Base-by-base conservation (phyloP, 345 rosid species). In the Erysimum cheiranthoides region DNA sequence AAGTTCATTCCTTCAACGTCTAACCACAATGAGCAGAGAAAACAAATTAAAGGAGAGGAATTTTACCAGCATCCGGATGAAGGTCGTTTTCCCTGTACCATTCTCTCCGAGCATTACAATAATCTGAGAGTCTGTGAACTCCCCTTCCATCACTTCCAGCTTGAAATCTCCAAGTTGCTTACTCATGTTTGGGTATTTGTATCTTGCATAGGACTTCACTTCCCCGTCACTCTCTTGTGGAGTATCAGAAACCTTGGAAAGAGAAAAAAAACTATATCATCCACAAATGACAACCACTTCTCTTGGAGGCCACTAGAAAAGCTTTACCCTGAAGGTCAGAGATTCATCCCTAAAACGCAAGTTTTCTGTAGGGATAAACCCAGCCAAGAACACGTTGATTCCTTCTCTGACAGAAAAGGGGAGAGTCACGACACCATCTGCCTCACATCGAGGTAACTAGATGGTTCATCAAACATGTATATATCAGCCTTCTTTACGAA, bases 401-500 rank as follows among this genome's bases (percentile, higher is more conserved):
- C 93, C 97, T 80, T 92, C 93, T 78, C 96, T 87, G 18, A 92
- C 93, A 43, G 96, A 87, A 80, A 88, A 92, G 52, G 97, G 97
- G 68, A 90, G 89, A 62, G 96, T 92, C 13, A 92, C 97, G 67
- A 92, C 96, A 72, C 96, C 97, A 79, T 88, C 83, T 92, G 97
- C 64, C 85, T 90, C 64, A 90, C 97, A 85, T 90, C 97, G 45
- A 92, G 94, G 82, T 87, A 90, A 79, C 96, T 92, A 32, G 97
- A 92, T 63, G 97, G 97, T 68, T 92, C 94, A 75, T 92, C 97
- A 79, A 92, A 92, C 94, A 90, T 90, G 71, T 88, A 92, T 67
- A 90, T 90, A 76, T 90, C 96, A 14, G 96, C 97, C 80, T 83
- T 90, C 79, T 88, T 93, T 73, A 92, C 67, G 18, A 89, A 89